These are phyloP conservation scores for Ogataea hybrid DNA, from an alignment of 1,139 yeast genomes.

Conservation along the genomic window DNA sequence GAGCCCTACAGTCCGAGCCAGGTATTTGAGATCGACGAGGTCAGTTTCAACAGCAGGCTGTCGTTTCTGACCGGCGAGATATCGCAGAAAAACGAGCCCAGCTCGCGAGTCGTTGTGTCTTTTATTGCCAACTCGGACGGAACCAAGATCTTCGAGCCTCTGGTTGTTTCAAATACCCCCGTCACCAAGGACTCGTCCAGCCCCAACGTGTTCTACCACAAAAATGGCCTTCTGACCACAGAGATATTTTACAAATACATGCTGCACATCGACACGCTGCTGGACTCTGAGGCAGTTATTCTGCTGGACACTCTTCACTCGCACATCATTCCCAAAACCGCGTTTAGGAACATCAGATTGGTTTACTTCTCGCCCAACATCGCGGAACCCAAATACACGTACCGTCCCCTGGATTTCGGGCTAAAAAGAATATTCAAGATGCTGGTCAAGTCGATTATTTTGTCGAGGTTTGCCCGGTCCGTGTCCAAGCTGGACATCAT, in stretches of 20 bases:
- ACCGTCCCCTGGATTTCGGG: slow-evolving; percentile 33
- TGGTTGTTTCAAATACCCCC: slow-evolving; percentile 25
- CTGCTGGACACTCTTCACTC: slow-evolving; percentile 32
- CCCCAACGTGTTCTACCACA: slow-evolving; percentile 20
- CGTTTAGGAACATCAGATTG: slow-evolving; percentile 25
- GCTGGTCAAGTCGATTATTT: slow-evolving; percentile 24
- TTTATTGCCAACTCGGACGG: slow-evolving; percentile 30
- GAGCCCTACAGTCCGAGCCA: slow-evolving; percentile 18
- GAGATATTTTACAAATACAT: slow-evolving; percentile 36
- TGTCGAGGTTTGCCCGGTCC: slow-evolving; percentile 1
- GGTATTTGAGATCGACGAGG: slow-evolving; percentile 28
- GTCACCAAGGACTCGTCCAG: slow-evolving; percentile 8
- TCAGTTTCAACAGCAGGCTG: slow-evolving; percentile 23
- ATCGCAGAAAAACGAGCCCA: slow-evolving; percentile 8
- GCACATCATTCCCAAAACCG: slow-evolving; percentile 32
- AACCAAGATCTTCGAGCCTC: slow-evolving; percentile 23
- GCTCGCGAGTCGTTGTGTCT: slow-evolving; percentile 24
- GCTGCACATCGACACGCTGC: slow-evolving; percentile 27
- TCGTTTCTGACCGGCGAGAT: slow-evolving; percentile 19
- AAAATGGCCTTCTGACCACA: slow-evolving; percentile 28
- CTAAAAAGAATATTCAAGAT: slow-evolving; percentile 31
- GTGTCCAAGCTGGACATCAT: slow-evolving; percentile 5
- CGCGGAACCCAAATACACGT: slow-evolving; percentile 16
- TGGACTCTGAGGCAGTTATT: slow-evolving; percentile 24
- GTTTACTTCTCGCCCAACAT: slow-evolving; percentile 28